These are phyloP conservation scores for Oehlia diaphana DNA, from an alignment of 192 early-diverging fungal species.

Conservation along the genomic window DNA sequence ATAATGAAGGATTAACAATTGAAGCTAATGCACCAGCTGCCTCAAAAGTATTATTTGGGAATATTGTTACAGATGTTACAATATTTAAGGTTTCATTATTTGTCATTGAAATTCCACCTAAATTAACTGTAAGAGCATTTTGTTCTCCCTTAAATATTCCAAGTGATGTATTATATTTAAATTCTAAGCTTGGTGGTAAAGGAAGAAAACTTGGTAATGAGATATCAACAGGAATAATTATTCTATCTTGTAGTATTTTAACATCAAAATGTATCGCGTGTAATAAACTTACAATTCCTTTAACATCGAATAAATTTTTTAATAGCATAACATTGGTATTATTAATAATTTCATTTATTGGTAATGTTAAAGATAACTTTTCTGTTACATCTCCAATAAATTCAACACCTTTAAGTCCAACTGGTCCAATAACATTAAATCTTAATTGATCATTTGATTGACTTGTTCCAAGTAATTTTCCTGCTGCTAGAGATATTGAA, in stretches of 20 bases:
- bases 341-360: slow-evolving; percentile 1
- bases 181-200: neutral
- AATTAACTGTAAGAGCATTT: neutral
- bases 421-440: neutral
- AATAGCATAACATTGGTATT: neutral
- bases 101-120: neutral
- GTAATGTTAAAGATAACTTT: neutral
- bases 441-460: neutral
- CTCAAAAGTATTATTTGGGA: neutral
- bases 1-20: neutral
- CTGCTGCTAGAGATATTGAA: neutral
- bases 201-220: neutral
- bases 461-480: neutral
- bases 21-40: neutral
- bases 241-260: neutral
- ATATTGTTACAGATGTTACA: neutral
- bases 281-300: neutral
- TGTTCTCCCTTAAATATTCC: neutral
- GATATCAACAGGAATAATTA: neutral
- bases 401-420: neutral
- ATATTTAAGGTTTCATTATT: neutral
- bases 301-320: neutral
- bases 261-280: neutral
- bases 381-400: neutral
- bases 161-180: neutral